phyloP scores from a whole-genome alignment of 2,329 filamentous ascomycete genomes.

The Colletotrichum sp. region DNA sequence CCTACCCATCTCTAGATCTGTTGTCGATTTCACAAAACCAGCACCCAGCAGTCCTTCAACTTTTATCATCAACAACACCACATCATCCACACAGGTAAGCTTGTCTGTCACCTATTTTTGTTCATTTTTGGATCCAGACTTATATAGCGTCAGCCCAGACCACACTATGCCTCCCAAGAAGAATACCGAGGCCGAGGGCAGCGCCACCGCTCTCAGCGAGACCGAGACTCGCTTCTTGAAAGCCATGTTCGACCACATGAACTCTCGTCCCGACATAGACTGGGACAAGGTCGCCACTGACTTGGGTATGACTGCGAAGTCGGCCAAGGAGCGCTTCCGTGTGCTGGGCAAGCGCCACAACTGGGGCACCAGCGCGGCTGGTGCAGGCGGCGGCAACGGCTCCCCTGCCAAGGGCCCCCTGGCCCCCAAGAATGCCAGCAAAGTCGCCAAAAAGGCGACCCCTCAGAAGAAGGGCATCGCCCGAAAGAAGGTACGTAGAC shows the following conservation, averaged over 20 bases:
- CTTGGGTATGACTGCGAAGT: constrained; percentile 37
- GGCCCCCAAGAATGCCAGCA: constrained; percentile 24
- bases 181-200: constrained; percentile 18
- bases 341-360: constrained; percentile 44
- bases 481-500: constrained; percentile 30
- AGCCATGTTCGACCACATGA: constrained; percentile 47
- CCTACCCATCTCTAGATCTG: not conserved
- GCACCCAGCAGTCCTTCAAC: not conserved
- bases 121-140: not conserved
- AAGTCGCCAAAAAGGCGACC: constrained; percentile 36
- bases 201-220: constrained; percentile 32
- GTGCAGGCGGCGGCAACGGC: not conserved
- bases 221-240: constrained; percentile 44
- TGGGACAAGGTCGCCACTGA: constrained; percentile 42
- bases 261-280: constrained; percentile 43
- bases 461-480: constrained; percentile 25
- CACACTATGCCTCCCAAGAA: constrained; percentile 38
- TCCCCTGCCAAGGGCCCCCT: constrained; percentile 30
- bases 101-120: not conserved
- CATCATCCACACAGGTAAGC: not conserved
- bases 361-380: constrained; percentile 35
- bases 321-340: constrained; percentile 45
- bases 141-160: not conserved
- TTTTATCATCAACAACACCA: not conserved
- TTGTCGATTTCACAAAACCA: not conserved